Evolutionary conservation across 768 basidiomycete genomes (phyloP), one percentile per base, ranked within the genome.

Genomic region (Boletus rubroflammeus): DNA sequence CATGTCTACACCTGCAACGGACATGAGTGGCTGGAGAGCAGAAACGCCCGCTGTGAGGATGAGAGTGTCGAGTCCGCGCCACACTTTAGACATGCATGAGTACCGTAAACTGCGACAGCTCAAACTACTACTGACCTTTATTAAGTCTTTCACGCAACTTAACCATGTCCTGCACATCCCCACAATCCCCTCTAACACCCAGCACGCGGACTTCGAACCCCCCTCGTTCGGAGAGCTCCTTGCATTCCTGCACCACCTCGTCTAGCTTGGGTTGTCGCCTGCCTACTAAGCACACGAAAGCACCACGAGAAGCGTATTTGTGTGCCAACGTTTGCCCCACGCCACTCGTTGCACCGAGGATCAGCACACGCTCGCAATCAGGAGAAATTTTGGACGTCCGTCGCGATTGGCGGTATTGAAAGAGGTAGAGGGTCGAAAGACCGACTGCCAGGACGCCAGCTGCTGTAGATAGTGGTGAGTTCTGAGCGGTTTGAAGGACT

Each of bases 311-410:
- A 5, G 88, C 84, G 60, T 95, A 95, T 57, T 78, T 73, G 13
- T 77, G 73, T 1, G 91, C 90, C 41, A 95, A 73, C 5, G 79
- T 75, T 40, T 80, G 77, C 1, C 94, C 94, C 25, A 96, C 83
- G 0, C 94, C 94, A 44, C 86, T 86, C 2, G 90, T 88, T 1
- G 87, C 92, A 6, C 94, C 94, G 7, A 97, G 68, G 45, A 97
- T 75, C 2, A 97, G 67, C 6, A 94, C 86, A 0, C 90, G 82
- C 65, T 96, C 93, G 3, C 75, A 57, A 1, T 50, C 51, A n/a
- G 67, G 72, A 8, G 74, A 63, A 8, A 87, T 60, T 50, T 72
- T 73, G 25, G 55, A 48, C 3, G 65, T 66, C 29, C 80, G 75
- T 38, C 52, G 64, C 0, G 60, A 62, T 11, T 64, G 49, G 2